Conservation (phyloP, 2,329 filamentous ascomycete species). For the Penicillium sp. region DNA sequence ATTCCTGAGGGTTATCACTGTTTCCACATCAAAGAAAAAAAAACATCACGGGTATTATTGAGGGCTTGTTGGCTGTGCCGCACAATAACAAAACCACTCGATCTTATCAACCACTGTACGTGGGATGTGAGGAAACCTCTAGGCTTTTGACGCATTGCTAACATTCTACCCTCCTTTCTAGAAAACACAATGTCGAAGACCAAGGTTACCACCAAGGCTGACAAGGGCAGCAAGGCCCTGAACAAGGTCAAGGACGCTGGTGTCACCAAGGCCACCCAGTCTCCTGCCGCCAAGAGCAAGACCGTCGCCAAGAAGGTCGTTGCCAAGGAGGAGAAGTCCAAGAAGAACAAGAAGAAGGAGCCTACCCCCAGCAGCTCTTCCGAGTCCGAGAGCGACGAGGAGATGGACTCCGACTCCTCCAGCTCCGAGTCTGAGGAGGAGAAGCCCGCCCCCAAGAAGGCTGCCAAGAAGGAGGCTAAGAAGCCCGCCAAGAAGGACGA, state of each 20-base stretch:
- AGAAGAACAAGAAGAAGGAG: slow-evolving; percentile 50
- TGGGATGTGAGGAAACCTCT: slow-evolving; percentile 17
- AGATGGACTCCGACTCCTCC: slow-evolving; percentile 37
- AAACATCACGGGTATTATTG: slow-evolving; percentile 38
- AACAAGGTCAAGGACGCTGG: slow-evolving; percentile 54
- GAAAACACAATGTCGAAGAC: slow-evolving; percentile 47
- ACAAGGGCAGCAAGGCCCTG: slow-evolving; percentile 49
- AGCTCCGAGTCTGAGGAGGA: slow-evolving; percentile 39
- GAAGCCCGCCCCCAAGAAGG: slow-evolving; percentile 32
- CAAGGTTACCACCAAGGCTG: slow-evolving; percentile 45
- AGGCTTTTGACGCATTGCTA: slow-evolving; percentile 20
- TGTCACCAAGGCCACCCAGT: slow-evolving; percentile 50
- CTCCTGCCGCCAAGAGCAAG: slow-evolving; percentile 51
- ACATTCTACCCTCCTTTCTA: slow-evolving; percentile 16
- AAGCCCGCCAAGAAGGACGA: slow-evolving; percentile 33
- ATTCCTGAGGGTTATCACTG: slow-evolving; percentile 32
- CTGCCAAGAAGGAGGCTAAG: slow-evolving; percentile 29
- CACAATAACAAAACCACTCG: slow-evolving; percentile 32
- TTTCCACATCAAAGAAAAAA: slow-evolving; percentile 20
- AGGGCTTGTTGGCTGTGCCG: slow-evolving; percentile 43
- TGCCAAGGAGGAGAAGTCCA: slow-evolving; percentile 46
- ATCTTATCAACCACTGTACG: slow-evolving; percentile 23
- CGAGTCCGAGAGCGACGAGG: slow-evolving; percentile 42
- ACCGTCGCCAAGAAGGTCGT: slow-evolving; percentile 45
- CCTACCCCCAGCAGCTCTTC: slow-evolving; percentile 36